Base-by-base conservation (phyloP, 768 basidiomycete species). In the Lyophyllum atratum region DNA sequence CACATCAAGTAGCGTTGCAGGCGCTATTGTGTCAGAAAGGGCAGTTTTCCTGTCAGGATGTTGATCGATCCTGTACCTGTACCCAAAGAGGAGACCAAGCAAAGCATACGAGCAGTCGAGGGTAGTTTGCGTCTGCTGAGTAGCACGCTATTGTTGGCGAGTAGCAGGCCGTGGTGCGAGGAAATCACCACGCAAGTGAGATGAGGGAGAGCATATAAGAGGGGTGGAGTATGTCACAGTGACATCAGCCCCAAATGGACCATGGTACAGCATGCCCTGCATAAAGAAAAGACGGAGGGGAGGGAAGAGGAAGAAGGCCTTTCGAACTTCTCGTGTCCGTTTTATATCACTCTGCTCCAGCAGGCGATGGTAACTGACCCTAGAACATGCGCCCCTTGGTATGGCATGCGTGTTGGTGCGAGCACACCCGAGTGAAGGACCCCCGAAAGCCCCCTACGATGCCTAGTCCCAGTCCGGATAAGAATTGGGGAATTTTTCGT, bases 401-500 rank as follows among this genome's bases (percentile, higher is more conserved):
- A 47, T 47, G 43, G 48, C 59, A 56, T 52, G 55, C 52, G 59
- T 55, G 59, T 39, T 52, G 42, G 50, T 49, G 49, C 19, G 25
- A 19, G 46, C 2, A 28, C 46, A 47, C 4, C 46, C 29, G 45
- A 8, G 40, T 33, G 31, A 6, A 33, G 31, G 31, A 33, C 31
- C 31, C 31, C 31, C 12, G 31, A 33, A 6, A 33, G 12, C 12
- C 6, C 31, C 6, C 31, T 33, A 6, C 6, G 31, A 33, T 33
- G 7, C 31, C 31, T 33, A 12, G 12, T 33, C 31, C 12, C 12
- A 12, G 31, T 33, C 31, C 31, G 31, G 31, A 33, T 12, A 33
- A 33, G 12, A 33, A 33, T 33, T 33, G 31, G 31, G 31, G 12
- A 33, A 33, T 6, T 6, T 6, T 33, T 33, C 12, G 31, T n/a